These are phyloP conservation scores for Amaranthus cruentus DNA, from an alignment of 148 eudicot species.

Conservation along the genomic window DNA sequence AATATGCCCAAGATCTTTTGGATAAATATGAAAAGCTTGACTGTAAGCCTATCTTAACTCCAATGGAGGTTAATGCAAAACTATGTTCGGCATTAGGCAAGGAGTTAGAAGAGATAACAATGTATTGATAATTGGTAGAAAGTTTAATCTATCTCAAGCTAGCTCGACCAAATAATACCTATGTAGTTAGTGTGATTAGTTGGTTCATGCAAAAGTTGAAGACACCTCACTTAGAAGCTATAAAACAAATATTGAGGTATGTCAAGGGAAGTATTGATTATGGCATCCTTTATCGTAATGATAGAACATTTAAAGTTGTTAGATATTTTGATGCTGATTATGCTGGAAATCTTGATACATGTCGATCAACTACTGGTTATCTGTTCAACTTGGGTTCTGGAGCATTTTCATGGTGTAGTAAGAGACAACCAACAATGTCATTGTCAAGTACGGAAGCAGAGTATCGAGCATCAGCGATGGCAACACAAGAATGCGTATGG, in stretches of 20 bases:
- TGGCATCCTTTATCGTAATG: neutral
- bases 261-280: conserved; percentile 3
- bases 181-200: conserved; percentile 1
- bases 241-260: conserved; percentile 2
- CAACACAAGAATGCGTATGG: no score
- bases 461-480: no score
- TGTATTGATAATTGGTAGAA: conserved; percentile 13
- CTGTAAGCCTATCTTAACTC: conserved; percentile 14
- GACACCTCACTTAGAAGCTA: neutral
- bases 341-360: conserved; percentile 2
- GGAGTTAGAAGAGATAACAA: conserved; percentile 11
- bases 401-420: no score
- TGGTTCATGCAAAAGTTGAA: neutral
- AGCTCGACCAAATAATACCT: neutral
- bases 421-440: no score
- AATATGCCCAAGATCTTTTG: conserved; percentile 18
- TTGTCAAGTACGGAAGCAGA: no score
- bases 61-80: neutral
- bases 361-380: conserved; percentile 1
- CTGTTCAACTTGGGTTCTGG: no score
- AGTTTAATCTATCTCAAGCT: conserved; percentile 16
- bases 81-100: conserved; percentile 1
- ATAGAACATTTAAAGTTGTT: neutral
- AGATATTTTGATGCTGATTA: conserved; percentile 6
- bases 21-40: conserved; percentile 12